These are phyloP conservation scores for Saprolegnia parasitica DNA, from an alignment of 352 stramenopile species.

Conservation along the genomic window DNA sequence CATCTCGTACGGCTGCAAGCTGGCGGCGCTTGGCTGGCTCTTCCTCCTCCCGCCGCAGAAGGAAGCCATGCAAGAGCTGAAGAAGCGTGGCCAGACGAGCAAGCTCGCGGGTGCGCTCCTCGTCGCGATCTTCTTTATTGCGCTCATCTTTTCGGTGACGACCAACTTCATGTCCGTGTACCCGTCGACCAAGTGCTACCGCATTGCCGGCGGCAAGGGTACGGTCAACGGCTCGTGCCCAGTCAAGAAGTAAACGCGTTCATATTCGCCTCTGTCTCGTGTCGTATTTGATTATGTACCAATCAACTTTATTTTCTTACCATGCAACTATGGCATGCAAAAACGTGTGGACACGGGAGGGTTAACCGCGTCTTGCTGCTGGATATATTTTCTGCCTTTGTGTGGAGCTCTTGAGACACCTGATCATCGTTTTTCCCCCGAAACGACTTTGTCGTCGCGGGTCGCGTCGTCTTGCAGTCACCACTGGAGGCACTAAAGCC, in stretches of 20 bases:
- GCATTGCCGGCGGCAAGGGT: conserved; percentile 26
- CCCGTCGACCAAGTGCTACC: conserved; percentile 27
- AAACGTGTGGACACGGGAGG: no score
- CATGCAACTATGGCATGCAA: no score
- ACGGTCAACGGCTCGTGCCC: conserved; percentile 33
- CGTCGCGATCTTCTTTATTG: conserved; percentile 38
- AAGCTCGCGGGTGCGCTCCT: conserved; percentile 37
- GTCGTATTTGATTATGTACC: no score
- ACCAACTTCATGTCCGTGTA: conserved; percentile 29
- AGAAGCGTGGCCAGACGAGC: conserved; percentile 42
- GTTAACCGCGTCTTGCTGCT: no score
- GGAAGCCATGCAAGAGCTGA: conserved; percentile 44
- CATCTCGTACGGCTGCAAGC: conserved; percentile 26
- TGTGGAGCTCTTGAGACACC: no score
- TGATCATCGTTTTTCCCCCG: no score
- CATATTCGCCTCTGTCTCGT: no score
- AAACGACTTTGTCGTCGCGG: no score
- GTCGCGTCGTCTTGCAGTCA: no score
- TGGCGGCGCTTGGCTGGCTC: conserved; percentile 15
- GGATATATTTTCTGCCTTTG: no score
- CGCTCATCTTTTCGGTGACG: conserved; percentile 32
- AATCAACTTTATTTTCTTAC: no score
- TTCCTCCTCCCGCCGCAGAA: conserved; percentile 31
- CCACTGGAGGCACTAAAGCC: no score
- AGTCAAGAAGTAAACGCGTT: not conserved